Conservation (phyloP, 768 basidiomycete genomes). For the Rhodotorula paludigena region DNA sequence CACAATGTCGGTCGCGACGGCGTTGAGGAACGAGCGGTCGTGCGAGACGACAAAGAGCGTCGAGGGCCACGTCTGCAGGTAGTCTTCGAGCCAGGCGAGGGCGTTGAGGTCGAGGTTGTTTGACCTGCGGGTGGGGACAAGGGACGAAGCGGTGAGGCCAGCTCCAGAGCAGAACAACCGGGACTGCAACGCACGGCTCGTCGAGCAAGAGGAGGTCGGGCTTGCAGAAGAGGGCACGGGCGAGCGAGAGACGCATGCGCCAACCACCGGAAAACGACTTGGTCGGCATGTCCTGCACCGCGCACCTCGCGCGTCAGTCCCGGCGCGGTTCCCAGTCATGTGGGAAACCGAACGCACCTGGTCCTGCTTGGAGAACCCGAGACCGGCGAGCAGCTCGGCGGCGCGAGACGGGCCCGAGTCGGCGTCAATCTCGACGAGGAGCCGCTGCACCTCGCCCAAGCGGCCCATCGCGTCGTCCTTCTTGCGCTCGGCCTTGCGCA, state of each 20-base stretch:
- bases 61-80: constrained; percentile 42
- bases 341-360: constrained; percentile 57
- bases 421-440: constrained; percentile 95
- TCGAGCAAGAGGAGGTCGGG: constrained; percentile 53
- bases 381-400: constrained; percentile 78
- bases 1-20: constrained; percentile 96
- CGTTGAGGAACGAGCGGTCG: constrained; percentile 94
- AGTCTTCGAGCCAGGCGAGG: constrained; percentile 63
- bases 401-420: constrained; percentile 94
- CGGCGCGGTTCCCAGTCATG: constrained; percentile 44
- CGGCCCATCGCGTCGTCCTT: constrained; percentile 51
- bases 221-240: constrained; percentile 87
- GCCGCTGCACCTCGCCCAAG: constrained; percentile 80
- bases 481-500: constrained; percentile 46
- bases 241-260: constrained; percentile 96
- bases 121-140: constrained; percentile 49
- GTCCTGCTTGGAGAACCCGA: constrained; percentile 85
- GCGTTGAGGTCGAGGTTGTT: constrained; percentile 98
- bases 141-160: constrained; percentile 12
- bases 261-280: constrained; percentile 60
- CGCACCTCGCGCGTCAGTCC: neutral
- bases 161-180: neutral
- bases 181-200: constrained; percentile 40
- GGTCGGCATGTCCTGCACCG: constrained; percentile 33
- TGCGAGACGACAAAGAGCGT: constrained; percentile 63